Base-by-base conservation (phyloP, 1,284 basidiomycete species). In the Leccinum solheimii region DNA sequence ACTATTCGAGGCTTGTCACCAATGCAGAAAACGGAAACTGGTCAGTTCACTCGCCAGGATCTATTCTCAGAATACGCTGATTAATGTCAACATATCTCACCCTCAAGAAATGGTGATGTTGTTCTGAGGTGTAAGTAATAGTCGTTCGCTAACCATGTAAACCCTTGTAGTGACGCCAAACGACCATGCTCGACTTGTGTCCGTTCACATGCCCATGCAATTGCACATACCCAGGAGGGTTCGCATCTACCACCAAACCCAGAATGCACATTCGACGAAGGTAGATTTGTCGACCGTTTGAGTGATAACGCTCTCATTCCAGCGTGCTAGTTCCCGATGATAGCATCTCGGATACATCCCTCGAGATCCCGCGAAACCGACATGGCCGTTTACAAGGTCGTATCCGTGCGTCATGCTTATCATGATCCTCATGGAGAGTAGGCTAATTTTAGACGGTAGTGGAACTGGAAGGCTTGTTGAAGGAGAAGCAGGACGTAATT, bases 11-110 rank as follows among this genome's bases (percentile, higher is more conserved):
- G 71, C 71, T 48, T 71, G 69, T 59, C 78, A 78, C 64, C 77
- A 90, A 78, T 91, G 88, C 71, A 86, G 89, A 48, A 79, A 83
- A 65, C 81, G 89, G 62, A 91, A 91, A 75, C 72, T 91, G 76
- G 89, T 90, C 69, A 77, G 87, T 77, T 32, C 60, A 3, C 16
- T 54, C 11, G 11, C n/a, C 60, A 57, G 27, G 27, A 54, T 67
- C 59, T 30, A 58, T 45, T 55, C 45, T 19, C 23, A 32, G 55
- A 23, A 32, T 16, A 27, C 38, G 14, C n/a, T 49, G 40, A 50
- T 49, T 59, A 9, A 65, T 43, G 14, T 48, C 53, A n/a, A 40
- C 7, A 48, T 48, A 23, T 48, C 36, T 27, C 21, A n/a, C 7
- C 16, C 53, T 58, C 38, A 63, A 88, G 86, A 88, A 88, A 86